These are phyloP conservation scores for Naematelia aurantialba DNA, from an alignment of 768 basidiomycete genomes.

Conservation along the genomic window DNA sequence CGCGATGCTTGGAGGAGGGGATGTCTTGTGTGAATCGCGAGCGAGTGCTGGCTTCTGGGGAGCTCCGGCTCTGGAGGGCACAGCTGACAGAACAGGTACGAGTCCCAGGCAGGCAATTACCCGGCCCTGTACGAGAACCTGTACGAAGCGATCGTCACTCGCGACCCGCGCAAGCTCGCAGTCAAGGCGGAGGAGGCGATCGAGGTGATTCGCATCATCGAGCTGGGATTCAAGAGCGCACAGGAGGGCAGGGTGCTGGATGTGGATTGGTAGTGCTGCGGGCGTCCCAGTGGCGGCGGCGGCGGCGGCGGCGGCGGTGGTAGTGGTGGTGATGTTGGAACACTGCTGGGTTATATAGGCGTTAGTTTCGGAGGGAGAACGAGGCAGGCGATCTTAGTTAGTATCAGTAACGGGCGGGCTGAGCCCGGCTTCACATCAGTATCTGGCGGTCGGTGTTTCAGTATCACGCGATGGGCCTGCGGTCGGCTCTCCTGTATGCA, in stretches of 20 bases:
- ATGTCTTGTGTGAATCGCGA: no score
- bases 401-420: no score
- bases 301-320: no score
- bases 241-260: neutral
- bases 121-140: slow-evolving; percentile 39
- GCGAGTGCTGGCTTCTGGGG: slow-evolving; percentile 2
- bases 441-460: no score
- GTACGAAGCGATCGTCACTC: slow-evolving; percentile 30
- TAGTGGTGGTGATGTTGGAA: no score
- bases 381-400: no score
- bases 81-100: slow-evolving; percentile 13
- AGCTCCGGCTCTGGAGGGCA: slow-evolving; percentile 7
- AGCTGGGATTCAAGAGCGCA: neutral
- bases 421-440: no score
- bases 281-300: no score
- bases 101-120: slow-evolving; percentile 31
- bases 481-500: no score
- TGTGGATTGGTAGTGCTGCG: neutral
- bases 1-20: neutral
- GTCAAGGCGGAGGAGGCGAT: slow-evolving; percentile 71
- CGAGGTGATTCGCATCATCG: neutral
- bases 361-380: no score
- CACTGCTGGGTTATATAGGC: no score
- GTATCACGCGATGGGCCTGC: no score
- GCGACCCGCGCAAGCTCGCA: slow-evolving; percentile 46